Conservation (phyloP, 176 grass and related monocot genomes). For the Otatea glauca region DNA sequence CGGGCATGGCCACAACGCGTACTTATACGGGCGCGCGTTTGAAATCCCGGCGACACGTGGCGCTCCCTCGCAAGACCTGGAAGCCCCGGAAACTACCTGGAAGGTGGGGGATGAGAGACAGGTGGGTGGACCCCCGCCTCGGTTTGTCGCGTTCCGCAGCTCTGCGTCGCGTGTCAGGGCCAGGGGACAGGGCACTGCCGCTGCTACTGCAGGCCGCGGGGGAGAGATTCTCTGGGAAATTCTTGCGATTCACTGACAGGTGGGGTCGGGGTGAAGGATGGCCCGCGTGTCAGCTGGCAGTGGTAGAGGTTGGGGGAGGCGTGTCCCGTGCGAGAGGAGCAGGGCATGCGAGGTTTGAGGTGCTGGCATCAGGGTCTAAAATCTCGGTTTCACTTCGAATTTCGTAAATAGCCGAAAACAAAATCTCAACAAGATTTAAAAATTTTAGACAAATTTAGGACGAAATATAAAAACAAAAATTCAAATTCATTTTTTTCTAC, state of each 20-base stretch:
- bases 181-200: constrained; percentile 6
- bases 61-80: background rate
- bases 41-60: background rate
- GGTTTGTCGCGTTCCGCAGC: background rate
- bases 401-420: too few relatives aligned
- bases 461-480: too few relatives aligned
- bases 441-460: too few relatives aligned
- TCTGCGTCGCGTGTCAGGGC: constrained; percentile 13
- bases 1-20: background rate
- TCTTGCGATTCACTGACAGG: background rate
- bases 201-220: background rate
- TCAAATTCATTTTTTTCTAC: too few relatives aligned
- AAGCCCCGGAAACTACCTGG: background rate
- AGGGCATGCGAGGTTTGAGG: too few relatives aligned
- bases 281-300: background rate
- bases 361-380: too few relatives aligned
- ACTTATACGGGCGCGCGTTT: background rate
- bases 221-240: background rate
- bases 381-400: too few relatives aligned
- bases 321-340: background rate
- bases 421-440: too few relatives aligned
- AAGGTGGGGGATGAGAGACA: background rate
- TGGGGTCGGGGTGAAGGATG: background rate
- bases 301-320: background rate
- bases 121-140: background rate